These are phyloP conservation scores for Xylariaceae sp. DNA, from an alignment of 2,329 filamentous ascomycete species.

Conservation along the genomic window DNA sequence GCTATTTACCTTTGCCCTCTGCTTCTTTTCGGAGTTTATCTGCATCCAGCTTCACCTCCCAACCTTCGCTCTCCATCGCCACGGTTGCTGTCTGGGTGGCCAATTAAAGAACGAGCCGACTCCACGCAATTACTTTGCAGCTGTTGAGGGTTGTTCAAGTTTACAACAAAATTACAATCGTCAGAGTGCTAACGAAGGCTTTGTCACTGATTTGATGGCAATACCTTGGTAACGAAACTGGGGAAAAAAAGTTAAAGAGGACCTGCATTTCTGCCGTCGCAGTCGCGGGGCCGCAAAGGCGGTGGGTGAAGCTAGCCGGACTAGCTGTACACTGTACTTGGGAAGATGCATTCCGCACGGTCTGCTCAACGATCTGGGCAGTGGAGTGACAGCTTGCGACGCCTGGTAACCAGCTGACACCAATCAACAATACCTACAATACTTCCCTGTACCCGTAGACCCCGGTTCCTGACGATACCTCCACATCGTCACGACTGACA, in stretches of 20 bases:
- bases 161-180: neutral
- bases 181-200: neutral
- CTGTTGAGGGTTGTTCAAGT: too few relatives aligned
- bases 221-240: too few relatives aligned
- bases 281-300: conserved; percentile 26
- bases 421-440: too few relatives aligned
- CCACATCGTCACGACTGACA: conserved; percentile 1
- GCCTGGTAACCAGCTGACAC: too few relatives aligned
- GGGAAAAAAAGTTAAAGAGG: too few relatives aligned
- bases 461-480: neutral
- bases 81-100: neutral
- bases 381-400: too few relatives aligned
- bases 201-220: neutral
- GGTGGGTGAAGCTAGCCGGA: conserved; percentile 29
- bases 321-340: too few relatives aligned
- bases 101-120: neutral
- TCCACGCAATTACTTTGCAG: neutral
- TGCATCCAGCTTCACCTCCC: conserved; percentile 34
- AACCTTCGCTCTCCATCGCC: conserved; percentile 34
- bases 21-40: conserved; percentile 34
- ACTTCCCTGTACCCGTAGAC: neutral
- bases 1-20: conserved; percentile 32
- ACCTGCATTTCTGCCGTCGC: conserved; percentile 21
- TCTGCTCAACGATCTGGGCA: too few relatives aligned
- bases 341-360: too few relatives aligned